Percentiles rank a stretch among this genome's conserved stretches.
phyloP scores from a whole-genome alignment of 208 protist genomes.

The Crithidia bombi region DNA sequence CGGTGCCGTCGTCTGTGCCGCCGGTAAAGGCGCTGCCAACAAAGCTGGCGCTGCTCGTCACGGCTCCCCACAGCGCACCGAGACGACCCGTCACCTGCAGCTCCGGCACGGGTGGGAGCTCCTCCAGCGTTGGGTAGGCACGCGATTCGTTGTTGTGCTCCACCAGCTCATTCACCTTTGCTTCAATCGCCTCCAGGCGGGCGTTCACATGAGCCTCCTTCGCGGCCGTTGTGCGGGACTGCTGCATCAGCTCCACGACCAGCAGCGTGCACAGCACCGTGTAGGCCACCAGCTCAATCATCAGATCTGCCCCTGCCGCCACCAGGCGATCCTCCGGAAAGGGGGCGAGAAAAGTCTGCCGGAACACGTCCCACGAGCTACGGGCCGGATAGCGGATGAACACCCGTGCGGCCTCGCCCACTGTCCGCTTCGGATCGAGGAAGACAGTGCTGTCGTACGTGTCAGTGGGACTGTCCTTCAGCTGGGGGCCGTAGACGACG shows the following conservation, averaged over 20 bases:
- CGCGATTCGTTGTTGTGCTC: slow-evolving; percentile 29
- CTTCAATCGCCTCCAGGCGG: slow-evolving; percentile 71
- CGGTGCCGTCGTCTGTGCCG: neutral
- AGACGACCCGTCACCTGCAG: slow-evolving; percentile 42
- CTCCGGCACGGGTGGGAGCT: slow-evolving; percentile 46
- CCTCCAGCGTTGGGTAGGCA: slow-evolving; percentile 28
- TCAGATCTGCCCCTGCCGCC: slow-evolving; percentile 71
- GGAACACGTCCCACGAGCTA: slow-evolving; percentile 80
- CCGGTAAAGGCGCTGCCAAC: slow-evolving; percentile 14
- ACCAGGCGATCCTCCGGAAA: slow-evolving; percentile 79
- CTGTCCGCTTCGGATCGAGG: slow-evolving; percentile 47
- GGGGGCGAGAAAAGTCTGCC: slow-evolving; percentile 64
- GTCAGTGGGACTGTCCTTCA: slow-evolving; percentile 36
- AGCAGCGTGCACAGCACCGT: slow-evolving; percentile 64
- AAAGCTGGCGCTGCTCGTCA: slow-evolving; percentile 21
- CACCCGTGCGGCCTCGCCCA: slow-evolving; percentile 57
- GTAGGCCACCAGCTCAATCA: slow-evolving; percentile 84
- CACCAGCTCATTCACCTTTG: slow-evolving; percentile 81
- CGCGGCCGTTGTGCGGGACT: slow-evolving; percentile 45
- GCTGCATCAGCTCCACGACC: slow-evolving; percentile 66
- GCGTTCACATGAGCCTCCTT: slow-evolving; percentile 67
- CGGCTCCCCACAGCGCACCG: slow-evolving; percentile 33
- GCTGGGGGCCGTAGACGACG: slow-evolving; percentile 61
- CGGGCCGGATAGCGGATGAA: slow-evolving; percentile 75
- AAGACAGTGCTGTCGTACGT: slow-evolving; percentile 65